Evolutionary conservation across 139 green algal genomes (phyloP).

Genomic region (Closterium sp.): DNA sequence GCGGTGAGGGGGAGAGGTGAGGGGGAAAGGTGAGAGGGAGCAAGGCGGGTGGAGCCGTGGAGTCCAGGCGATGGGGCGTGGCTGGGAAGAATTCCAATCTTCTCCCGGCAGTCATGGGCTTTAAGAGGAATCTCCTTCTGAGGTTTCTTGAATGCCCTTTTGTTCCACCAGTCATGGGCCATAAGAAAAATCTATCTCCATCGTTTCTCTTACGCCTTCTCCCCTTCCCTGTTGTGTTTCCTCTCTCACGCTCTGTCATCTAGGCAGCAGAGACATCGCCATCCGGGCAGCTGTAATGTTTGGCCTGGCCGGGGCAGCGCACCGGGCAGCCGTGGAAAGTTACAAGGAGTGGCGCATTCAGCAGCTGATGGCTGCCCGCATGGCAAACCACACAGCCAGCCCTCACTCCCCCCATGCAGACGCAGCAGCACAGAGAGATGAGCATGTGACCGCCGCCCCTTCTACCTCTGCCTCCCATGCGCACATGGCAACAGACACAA

Average conservation of each 20-base stretch:
- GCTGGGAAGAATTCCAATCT: too few relatives aligned
- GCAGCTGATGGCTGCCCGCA: background rate
- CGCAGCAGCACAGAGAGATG: too few relatives aligned
- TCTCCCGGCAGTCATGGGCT: too few relatives aligned
- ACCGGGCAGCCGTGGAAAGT: background rate
- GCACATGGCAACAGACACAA: background rate
- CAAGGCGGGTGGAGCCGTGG: too few relatives aligned
- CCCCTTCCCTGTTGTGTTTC: background rate
- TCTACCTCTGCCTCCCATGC: too few relatives aligned
- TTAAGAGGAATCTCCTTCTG: too few relatives aligned
- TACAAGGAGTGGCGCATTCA: background rate
- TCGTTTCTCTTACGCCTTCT: background rate
- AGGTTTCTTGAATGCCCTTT: too few relatives aligned
- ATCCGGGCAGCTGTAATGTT: background rate
- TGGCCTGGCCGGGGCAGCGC: background rate
- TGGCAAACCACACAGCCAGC: background rate
- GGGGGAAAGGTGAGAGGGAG: too few relatives aligned
- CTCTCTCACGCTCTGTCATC: background rate
- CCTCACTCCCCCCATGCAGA: background rate
- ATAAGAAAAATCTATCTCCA: background rate
- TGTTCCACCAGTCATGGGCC: too few relatives aligned
- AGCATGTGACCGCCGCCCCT: too few relatives aligned
- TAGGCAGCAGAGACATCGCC: background rate
- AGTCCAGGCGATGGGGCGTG: too few relatives aligned
- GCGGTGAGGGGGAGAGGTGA: too few relatives aligned